Percentiles rank a stretch among this genome's conserved stretches.
These are phyloP conservation scores for Dothistroma septosporum DNA, from an alignment of 2,329 filamentous ascomycete genomes.

Conservation along the genomic window DNA sequence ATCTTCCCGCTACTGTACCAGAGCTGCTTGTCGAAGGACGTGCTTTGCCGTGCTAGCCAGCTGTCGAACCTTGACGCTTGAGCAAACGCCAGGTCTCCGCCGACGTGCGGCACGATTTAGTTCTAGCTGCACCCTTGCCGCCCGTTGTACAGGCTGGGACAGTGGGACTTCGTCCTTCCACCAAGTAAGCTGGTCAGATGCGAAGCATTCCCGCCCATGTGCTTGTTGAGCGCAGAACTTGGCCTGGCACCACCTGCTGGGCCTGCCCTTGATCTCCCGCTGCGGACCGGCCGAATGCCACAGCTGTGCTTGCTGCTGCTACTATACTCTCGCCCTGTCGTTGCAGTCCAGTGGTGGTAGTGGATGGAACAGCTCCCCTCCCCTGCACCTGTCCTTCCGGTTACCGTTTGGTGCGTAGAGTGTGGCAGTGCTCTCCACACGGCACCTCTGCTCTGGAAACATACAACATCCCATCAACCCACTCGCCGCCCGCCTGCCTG, in stretches of 20 bases:
- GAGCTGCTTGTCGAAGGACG: background rate
- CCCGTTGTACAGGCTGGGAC: background rate
- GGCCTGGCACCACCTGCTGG: background rate
- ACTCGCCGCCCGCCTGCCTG: constrained; percentile 5
- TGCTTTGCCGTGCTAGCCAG: background rate
- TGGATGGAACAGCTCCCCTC: background rate
- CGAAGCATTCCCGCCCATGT: background rate
- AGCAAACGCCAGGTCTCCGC: background rate
- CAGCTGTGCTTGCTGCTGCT: background rate
- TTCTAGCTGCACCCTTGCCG: background rate
- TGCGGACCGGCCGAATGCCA: constrained; percentile 1
- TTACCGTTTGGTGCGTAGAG: background rate
- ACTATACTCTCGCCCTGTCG: background rate
- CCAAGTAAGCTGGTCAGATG: background rate
- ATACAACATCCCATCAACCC: background rate
- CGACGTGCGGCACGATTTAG: background rate
- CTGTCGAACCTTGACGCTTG: background rate
- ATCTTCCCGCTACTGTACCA: background rate
- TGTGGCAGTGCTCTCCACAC: constrained; percentile 4
- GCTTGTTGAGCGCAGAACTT: background rate
- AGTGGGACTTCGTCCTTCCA: background rate
- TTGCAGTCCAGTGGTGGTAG: background rate
- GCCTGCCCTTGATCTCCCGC: background rate
- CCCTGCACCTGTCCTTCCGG: background rate
- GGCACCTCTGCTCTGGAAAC: background rate